Base-by-base conservation (phyloP, 225 moss, liverwort and hornwort species). In the Sphagnum tenellum region DNA sequence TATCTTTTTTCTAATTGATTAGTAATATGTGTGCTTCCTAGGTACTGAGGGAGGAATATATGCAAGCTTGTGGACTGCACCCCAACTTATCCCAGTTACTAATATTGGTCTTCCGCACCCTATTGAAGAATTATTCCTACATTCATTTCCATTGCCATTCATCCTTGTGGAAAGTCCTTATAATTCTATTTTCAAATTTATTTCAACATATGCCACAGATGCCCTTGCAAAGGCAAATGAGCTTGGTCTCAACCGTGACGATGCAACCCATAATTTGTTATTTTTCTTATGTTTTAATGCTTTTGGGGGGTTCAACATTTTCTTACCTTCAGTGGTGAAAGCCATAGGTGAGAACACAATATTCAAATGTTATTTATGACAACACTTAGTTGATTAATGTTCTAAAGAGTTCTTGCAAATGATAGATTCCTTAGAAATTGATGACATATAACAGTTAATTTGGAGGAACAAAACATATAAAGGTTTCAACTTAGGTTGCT, bases 251-350 rank as follows among this genome's bases (percentile, higher is more conserved):
- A 11, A n/a, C 10, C 48, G 50, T 12, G 5, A 48, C 47, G 63
- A 63, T 47, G 63, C 63, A 3, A 49, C 50, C 10, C 63, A 63
- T 4, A 63, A 63, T 12, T 44, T 63, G 48, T 11, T 63, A 3
- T 63, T 63, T n/a, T 63, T 63, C 3, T 4, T 63, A 9, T 11
- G 9, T 44, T 12, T 63, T 3, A 63, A 63, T 63, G 63, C 47
- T 8, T 49, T 48, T 5, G 63, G 63, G 4, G 63, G 63, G 3
- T 63, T 63, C 10, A 5, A 12, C 12, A 9, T 8, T 49, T 63
- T 63, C 63, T 63, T 63, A 47, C 63, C 63, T 7, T 10, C 5
- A 4, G 12, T 63, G 10, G 12, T 63, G n/a, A 12, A 2, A 10
- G 3, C 48, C 2, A 47, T 61, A 8, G 61, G 61, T 29, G 29